Evolutionary conservation across 2,329 filamentous ascomycete genomes (phyloP), one percentile per base, ranked within the genome.

Genomic region (Raffaelea ambrosiae): DNA sequence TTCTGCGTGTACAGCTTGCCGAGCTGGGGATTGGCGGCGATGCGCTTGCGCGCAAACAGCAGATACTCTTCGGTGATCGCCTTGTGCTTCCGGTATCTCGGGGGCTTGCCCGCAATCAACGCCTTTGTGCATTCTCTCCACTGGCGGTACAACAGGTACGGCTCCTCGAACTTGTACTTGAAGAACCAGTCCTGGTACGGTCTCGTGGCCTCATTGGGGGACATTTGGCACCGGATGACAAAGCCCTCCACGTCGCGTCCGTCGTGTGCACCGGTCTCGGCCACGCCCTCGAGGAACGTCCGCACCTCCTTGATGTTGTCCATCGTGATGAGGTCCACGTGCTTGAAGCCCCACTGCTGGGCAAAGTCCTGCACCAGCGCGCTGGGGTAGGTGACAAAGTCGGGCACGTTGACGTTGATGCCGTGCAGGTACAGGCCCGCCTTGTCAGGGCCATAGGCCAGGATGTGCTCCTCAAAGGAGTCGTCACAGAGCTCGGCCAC

Each of bases 81-180:
- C 56, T 79, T 70, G 64, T 98, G 93, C 66, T 97, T 97, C 69
- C 81, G 90, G 69, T 79, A 86, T 54, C 76, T 85, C 11, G 90
- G 88, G 36, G 79, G 68, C 57, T 79, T 85, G 14, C 85, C 85
- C 1, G 75, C 61, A 55, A 98, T 96, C 49, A 97, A 67, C 5
- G 87, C 78, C 64, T 95, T 97, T 39, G 93, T 98, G 62, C 87
- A 95, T 68, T 98, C 93, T 53, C 93, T 83, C 93, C 93, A 98
- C 69, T 98, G 93, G 21, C 93, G 83, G 67, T 97, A 98, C 88
- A 98, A 94, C 51, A 98, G 71, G 62, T 98, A 98, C 1, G 93
- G 93, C 68, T 98, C 93, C 61, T 98, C 93, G 51, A 98, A 98
- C 69, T 98, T 98, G 78, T 90, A 98, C 67, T 98, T 98, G 82